Evolutionary conservation across 2,329 filamentous ascomycete species (phyloP), one percentile per base, ranked within the genome.

Genomic region (Metarhizium sp.): DNA sequence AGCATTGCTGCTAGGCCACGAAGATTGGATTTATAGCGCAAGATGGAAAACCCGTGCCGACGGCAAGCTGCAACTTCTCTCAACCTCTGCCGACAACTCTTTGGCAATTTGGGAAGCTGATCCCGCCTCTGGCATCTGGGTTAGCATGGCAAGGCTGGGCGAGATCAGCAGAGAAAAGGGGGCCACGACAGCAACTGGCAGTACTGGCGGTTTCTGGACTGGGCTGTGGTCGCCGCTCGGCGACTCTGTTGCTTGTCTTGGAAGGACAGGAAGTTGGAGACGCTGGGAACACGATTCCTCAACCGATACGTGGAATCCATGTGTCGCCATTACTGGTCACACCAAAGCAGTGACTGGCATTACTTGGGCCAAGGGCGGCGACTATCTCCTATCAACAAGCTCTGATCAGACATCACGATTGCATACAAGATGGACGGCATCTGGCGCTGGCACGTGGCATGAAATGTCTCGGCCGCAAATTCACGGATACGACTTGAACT

Each of bases 401-500:
- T 82, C 85, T 7, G 94, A 99, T 71, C 94, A 99, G 72, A 99
- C 94, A 0, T 96, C 92, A 3, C 81, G 94, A 51, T 78, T 97
- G 20, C 90, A 92, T 68, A 87, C 90, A 1, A 76, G 85, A 64
- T 97, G 92, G 94, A 80, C 78, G 58, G 75, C 76, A 18, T 56
- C 63, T 6, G 61, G 59, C 6, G 54, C 55, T 4, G 59, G 63
- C 32, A 90, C 90, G 11, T 99, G 94, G 94, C 92, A 97, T 70
- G 94, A 99, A 69, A 91, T 97, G 76, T 87, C 92, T 1, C 80
- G 94, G 51, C 94, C 94, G 4, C 94, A 99, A 69, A 99, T 99
- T 60, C 94, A 99, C 68, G 94, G 94, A 42, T 99, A 99, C 69
- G 92, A 99, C 69, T 79, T 99, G 54, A 99, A 97, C 75, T 97